Evolutionary conservation across 768 basidiomycete genomes (phyloP).

Genomic region (Xerocomellus chrysenteron): DNA sequence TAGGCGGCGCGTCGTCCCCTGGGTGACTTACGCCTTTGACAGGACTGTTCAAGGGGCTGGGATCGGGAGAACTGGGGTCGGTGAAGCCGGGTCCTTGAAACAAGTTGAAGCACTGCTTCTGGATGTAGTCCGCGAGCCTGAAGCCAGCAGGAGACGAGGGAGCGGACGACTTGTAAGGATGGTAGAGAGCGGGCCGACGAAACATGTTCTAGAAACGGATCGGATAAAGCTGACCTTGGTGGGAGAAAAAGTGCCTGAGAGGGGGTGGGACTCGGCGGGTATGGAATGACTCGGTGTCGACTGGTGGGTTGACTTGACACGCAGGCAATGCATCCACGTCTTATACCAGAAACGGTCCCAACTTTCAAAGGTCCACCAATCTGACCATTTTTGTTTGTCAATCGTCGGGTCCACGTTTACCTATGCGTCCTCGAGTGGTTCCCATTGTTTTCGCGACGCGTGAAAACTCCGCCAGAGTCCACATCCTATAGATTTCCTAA

Average conservation of each 20-base stretch:
- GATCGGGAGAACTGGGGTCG: slow-evolving; percentile 10
- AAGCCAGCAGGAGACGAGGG: slow-evolving; percentile 26
- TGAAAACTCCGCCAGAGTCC: slow-evolving; percentile 7
- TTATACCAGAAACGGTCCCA: slow-evolving; percentile 19
- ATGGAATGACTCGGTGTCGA: slow-evolving; percentile 1
- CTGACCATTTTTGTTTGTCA: slow-evolving; percentile 10
- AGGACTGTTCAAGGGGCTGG: slow-evolving; percentile 22
- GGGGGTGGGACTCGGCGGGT: neutral
- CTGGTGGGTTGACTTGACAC: neutral
- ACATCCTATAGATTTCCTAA: neutral
- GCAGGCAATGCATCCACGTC: neutral
- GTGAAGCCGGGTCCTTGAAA: slow-evolving; percentile 14
- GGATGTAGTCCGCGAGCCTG: slow-evolving; percentile 24
- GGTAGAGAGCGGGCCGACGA: slow-evolving; percentile 5
- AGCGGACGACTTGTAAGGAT: slow-evolving; percentile 15
- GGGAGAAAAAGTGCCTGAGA: neutral
- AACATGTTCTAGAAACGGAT: slow-evolving; percentile 18
- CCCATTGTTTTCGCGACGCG: slow-evolving; percentile 16
- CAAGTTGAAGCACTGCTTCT: slow-evolving; percentile 19
- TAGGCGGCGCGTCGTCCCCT: slow-evolving; percentile 12
- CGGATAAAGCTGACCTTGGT: neutral
- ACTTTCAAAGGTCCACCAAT: neutral
- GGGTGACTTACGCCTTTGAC: neutral
- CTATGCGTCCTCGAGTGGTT: neutral
- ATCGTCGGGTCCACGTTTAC: neutral